Evolutionary conservation across 2,329 filamentous ascomycete genomes (phyloP).

Genomic region (Fusarium sp.): DNA sequence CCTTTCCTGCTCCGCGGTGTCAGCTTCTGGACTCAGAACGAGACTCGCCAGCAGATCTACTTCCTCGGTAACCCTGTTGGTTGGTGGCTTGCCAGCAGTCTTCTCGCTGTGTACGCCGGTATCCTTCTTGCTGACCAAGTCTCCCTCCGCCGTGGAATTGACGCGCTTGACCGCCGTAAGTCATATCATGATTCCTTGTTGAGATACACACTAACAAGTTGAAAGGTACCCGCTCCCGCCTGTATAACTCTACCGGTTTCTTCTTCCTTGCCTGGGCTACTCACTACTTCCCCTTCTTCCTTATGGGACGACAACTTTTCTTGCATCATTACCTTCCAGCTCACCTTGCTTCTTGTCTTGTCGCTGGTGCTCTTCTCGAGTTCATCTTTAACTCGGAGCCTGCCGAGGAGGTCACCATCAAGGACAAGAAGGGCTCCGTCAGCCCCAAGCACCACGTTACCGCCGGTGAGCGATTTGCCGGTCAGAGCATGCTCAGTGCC

Average conservation of each 20-base stretch:
- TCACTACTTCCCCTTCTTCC: slow-evolving; percentile 96
- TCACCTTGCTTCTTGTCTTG: slow-evolving; percentile 88
- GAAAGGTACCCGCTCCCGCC: slow-evolving; percentile 84
- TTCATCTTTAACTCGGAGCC: slow-evolving; percentile 96
- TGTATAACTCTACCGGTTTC: slow-evolving; percentile 99
- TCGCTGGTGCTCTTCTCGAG: slow-evolving; percentile 90
- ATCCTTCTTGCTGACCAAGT: slow-evolving; percentile 94
- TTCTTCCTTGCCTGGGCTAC: slow-evolving; percentile 98
- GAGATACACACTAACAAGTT: slow-evolving; percentile 46
- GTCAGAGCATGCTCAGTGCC: slow-evolving; percentile 78
- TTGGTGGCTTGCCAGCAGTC: slow-evolving; percentile 95
- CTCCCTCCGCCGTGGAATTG: slow-evolving; percentile 89
- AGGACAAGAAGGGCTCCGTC: slow-evolving; percentile 59
- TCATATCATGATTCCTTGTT: slow-evolving; percentile 44
- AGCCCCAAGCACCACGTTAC: slow-evolving; percentile 71
- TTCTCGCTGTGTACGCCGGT: slow-evolving; percentile 92
- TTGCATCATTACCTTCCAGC: slow-evolving; percentile 97
- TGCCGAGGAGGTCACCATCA: slow-evolving; percentile 63
- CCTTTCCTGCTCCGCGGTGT: slow-evolving; percentile 96
- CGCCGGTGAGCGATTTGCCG: slow-evolving; percentile 83
- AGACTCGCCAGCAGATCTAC: slow-evolving; percentile 96
- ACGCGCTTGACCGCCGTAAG: slow-evolving; percentile 93
- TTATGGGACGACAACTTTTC: slow-evolving; percentile 98
- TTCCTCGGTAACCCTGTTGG: slow-evolving; percentile 97
- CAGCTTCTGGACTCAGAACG: slow-evolving; percentile 98